These are phyloP conservation scores for Digitaria exilis DNA, from an alignment of 202 grass and related monocot genomes.

Conservation along the genomic window DNA sequence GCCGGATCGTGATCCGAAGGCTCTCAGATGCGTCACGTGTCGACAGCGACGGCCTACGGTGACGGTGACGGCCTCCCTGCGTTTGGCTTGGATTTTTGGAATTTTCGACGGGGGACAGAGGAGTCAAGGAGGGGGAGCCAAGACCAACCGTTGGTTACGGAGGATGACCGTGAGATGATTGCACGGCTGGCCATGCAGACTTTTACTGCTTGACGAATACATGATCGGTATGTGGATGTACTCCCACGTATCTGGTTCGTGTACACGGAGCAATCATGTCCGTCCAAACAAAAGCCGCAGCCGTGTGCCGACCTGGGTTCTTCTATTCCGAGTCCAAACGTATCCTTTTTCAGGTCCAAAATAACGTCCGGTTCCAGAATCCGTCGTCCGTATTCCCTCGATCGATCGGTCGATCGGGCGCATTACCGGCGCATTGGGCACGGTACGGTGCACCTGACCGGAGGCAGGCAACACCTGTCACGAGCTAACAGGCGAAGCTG, in stretches of 20 bases:
- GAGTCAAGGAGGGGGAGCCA: slow-evolving; percentile 10
- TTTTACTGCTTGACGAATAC: neutral
- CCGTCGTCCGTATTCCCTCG: neutral
- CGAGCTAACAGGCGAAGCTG: too few relatives aligned
- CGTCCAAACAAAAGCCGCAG: neutral
- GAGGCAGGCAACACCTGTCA: slow-evolving; percentile 4
- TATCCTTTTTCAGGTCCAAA: neutral
- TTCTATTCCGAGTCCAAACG: neutral
- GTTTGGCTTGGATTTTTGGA: slow-evolving; percentile 26
- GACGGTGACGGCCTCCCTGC: neutral
- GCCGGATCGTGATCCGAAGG: slow-evolving; percentile 28
- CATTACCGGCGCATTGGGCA: neutral
- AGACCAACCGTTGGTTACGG: slow-evolving; percentile 24
- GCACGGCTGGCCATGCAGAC: neutral
- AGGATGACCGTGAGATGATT: neutral
- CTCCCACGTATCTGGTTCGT: neutral
- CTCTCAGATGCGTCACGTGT: slow-evolving; percentile 59
- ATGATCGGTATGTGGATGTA: neutral
- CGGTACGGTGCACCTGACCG: slow-evolving; percentile 13
- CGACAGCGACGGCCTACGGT: neutral
- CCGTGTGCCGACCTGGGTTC: neutral
- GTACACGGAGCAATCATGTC: neutral
- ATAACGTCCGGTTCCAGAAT: neutral
- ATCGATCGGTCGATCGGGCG: neutral
- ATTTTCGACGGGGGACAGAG: neutral